These are phyloP conservation scores for Penicillium fuscoglaucum DNA, from an alignment of 2,329 filamentous ascomycete genomes.

Conservation along the genomic window DNA sequence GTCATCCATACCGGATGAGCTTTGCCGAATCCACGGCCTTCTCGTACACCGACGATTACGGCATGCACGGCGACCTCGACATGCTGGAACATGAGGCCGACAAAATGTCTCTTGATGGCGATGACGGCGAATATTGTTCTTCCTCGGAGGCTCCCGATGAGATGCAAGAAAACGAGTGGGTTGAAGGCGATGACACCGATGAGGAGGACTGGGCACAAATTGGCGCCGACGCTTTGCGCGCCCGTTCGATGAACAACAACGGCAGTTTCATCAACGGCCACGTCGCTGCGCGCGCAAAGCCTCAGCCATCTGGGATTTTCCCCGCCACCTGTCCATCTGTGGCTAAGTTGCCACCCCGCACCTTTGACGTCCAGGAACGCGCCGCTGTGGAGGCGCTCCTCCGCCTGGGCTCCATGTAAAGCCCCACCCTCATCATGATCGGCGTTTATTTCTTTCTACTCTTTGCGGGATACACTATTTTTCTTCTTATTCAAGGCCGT, in stretches of 20 bases:
- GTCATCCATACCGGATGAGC: conserved; percentile 58
- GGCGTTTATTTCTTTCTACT: conserved; percentile 23
- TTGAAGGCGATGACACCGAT: conserved; percentile 86
- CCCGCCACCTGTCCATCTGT: conserved; percentile 39
- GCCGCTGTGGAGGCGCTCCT: conserved; percentile 52
- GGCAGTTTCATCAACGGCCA: conserved; percentile 40
- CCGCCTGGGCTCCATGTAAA: conserved; percentile 51
- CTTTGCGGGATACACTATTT: neutral
- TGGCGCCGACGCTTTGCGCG: conserved; percentile 80
- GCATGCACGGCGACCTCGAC: conserved; percentile 58
- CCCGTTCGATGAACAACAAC: conserved; percentile 54
- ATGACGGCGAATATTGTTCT: conserved; percentile 64
- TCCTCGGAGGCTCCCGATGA: conserved; percentile 71
- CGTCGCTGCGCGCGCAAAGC: conserved; percentile 22
- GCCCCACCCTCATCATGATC: conserved; percentile 25
- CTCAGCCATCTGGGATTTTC: conserved; percentile 22
- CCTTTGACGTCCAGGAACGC: conserved; percentile 45
- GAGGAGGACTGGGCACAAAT: conserved; percentile 95
- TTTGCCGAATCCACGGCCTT: conserved; percentile 72
- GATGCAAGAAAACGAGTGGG: conserved; percentile 70
- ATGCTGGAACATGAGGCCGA: conserved; percentile 85
- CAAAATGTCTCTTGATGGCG: conserved; percentile 87
- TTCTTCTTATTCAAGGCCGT: conserved; percentile 19
- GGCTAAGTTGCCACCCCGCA: conserved; percentile 43
- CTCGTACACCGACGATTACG: conserved; percentile 68